A percentile compares a stretch with the other conserved stretches of the same genome.
phyloP scores from a whole-genome alignment of 2,329 filamentous ascomycete genomes.

The Stachybotrys echinatus region DNA sequence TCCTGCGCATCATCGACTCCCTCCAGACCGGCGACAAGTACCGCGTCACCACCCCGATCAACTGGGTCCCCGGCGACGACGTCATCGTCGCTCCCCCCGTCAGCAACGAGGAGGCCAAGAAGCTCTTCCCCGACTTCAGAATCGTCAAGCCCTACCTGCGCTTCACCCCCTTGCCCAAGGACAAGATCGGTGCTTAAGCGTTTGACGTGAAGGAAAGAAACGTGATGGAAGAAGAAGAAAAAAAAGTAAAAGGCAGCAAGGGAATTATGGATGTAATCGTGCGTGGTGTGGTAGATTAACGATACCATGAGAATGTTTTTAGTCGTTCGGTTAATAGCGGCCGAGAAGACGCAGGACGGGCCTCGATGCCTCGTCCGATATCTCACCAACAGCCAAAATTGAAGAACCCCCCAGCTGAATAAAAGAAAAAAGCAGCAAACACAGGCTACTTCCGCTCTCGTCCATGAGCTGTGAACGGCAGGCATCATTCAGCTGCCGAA shows the following conservation, averaged over 20 bases:
- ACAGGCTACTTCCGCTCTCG: no score
- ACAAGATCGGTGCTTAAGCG: constrained; percentile 21
- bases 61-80: constrained; percentile 85
- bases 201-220: not conserved
- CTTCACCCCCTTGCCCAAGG: constrained; percentile 62
- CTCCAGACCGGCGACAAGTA: constrained; percentile 83
- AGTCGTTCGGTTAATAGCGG: no score
- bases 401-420: no score
- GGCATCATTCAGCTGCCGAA: no score
- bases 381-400: no score
- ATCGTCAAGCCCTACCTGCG: constrained; percentile 68
- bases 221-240: not conserved
- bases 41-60: constrained; percentile 81
- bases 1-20: constrained; percentile 73
- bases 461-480: no score
- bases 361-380: no score
- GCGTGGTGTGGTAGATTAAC: no score
- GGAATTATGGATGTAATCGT: no score
- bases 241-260: constrained; percentile 11
- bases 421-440: no score
- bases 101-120: constrained; percentile 78
- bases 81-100: constrained; percentile 85
- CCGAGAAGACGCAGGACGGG: no score
- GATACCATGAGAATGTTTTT: no score
- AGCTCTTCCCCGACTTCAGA: constrained; percentile 75